A percentile compares a stretch with the other conserved stretches of the same genome.
phyloP scores from a whole-genome alignment of 345 rosid species.

The Microcos paniculata region DNA sequence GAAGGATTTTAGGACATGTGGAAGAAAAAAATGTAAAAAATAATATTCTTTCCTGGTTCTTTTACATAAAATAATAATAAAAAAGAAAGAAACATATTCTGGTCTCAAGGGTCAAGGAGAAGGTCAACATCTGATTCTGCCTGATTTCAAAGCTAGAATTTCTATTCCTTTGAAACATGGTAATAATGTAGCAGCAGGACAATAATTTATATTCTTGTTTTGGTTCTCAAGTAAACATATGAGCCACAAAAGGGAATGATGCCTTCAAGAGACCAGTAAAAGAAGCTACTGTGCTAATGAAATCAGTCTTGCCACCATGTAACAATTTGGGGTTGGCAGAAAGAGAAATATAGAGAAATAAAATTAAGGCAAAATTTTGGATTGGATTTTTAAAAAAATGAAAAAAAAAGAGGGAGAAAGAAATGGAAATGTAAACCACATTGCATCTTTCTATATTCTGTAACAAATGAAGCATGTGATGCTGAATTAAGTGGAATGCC shows the following conservation, averaged over 20 bases:
- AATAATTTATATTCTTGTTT: conserved; percentile 13
- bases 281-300: conserved; percentile 26
- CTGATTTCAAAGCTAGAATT: conserved; percentile 7
- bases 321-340: conserved; percentile 40
- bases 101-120: background rate
- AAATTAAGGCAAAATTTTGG: conserved; percentile 8
- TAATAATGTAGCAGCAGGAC: background rate
- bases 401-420: background rate
- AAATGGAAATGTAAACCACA: background rate
- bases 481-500: conserved; percentile 53
- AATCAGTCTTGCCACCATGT: conserved; percentile 38
- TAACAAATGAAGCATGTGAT: conserved; percentile 45
- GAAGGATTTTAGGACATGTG: background rate
- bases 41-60: background rate
- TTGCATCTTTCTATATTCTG: conserved; percentile 29
- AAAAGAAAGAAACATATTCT: background rate
- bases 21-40: background rate
- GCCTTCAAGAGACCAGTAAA: conserved; percentile 26
- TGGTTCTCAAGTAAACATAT: conserved; percentile 15
- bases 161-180: background rate
- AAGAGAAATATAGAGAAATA: conserved; percentile 32
- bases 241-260: conserved; percentile 24
- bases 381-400: conserved; percentile 31
- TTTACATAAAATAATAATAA: background rate
- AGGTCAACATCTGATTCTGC: conserved; percentile 5